These are phyloP conservation scores for Cystobasidium onofrii DNA, from an alignment of 768 basidiomycete species.

Conservation along the genomic window DNA sequence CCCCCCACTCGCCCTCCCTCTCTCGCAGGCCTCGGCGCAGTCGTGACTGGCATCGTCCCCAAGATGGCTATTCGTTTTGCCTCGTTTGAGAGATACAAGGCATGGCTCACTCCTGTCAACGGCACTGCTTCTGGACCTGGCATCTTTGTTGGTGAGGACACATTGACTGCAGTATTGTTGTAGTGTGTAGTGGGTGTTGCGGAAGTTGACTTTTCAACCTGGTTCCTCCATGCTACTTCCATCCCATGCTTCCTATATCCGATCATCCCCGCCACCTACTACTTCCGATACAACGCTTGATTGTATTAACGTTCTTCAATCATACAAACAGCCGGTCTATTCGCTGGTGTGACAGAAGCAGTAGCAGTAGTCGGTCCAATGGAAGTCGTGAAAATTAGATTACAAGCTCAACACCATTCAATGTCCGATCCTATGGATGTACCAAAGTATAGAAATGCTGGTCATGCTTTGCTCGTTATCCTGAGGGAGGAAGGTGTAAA, in stretches of 20 bases:
- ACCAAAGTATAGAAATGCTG: constrained; percentile 91
- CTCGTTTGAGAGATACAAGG: constrained; percentile 92
- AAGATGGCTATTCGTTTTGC: constrained; percentile 99
- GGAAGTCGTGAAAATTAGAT: constrained; percentile 97
- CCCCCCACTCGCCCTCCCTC: too few species aligned
- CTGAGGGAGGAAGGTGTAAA: constrained; percentile 78
- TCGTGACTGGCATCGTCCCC: constrained; percentile 90
- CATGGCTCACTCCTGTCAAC: constrained; percentile 61
- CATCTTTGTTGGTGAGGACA: constrained; percentile 71
- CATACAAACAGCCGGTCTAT: constrained; percentile 65
- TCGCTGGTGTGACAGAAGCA: constrained; percentile 91
- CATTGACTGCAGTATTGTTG: too few species aligned
- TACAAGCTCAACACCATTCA: constrained; percentile 96
- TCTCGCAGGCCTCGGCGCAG: constrained; percentile 63
- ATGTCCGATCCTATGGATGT: constrained; percentile 88
- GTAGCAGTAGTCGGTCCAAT: constrained; percentile 92
- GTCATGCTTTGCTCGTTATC: constrained; percentile 90
- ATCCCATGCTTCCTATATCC: neutral
- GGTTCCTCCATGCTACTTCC: neutral
- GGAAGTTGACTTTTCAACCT: too few species aligned
- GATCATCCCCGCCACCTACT: neutral
- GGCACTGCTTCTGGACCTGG: constrained; percentile 69
- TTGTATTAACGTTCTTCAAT: neutral
- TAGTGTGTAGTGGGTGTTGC: too few species aligned
- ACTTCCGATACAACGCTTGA: neutral